phyloP scores from a whole-genome alignment of 1,284 basidiomycete species.

The Ceratobasidium sp. region DNA sequence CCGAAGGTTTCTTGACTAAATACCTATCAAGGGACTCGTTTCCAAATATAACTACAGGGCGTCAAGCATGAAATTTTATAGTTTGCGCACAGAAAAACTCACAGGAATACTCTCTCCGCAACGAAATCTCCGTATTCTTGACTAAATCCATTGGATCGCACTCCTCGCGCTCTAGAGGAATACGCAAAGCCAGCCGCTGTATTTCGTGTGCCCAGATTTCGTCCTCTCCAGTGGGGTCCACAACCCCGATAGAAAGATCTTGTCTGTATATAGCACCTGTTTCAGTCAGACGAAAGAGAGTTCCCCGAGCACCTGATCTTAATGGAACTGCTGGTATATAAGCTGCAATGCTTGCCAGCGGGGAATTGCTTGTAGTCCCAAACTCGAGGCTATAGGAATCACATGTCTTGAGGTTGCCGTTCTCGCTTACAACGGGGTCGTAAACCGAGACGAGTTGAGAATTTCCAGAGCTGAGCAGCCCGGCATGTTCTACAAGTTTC shows the following conservation, averaged over 20 bases:
- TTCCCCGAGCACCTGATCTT: background rate
- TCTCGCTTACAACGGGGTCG: slow-evolving; percentile 9
- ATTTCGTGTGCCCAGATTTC: slow-evolving; percentile 31
- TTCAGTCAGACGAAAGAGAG: slow-evolving; percentile 23
- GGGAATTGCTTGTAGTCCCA: background rate
- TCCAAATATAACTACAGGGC: background rate
- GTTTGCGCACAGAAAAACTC: no score
- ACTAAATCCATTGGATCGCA: background rate
- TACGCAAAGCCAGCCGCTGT: background rate
- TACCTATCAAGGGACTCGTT: background rate
- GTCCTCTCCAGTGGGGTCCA: slow-evolving; percentile 9
- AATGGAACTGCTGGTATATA: slow-evolving; percentile 14
- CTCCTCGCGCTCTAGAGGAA: background rate
- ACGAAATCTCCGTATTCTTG: background rate
- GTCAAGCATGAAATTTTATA: background rate
- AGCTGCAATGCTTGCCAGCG: background rate
- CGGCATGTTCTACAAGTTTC: slow-evolving; percentile 18
- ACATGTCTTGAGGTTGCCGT: background rate
- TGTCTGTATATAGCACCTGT: slow-evolving; percentile 24
- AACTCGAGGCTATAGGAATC: slow-evolving; percentile 22
- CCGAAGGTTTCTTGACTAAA: background rate
- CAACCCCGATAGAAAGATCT: slow-evolving; percentile 5
- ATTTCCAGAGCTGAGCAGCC: slow-evolving; percentile 11
- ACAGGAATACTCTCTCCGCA: slow-evolving; percentile 12
- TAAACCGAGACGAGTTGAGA: slow-evolving; percentile 30